Conservation (phyloP, 208 protist genomes). For the Herpetomonas muscarum region DNA sequence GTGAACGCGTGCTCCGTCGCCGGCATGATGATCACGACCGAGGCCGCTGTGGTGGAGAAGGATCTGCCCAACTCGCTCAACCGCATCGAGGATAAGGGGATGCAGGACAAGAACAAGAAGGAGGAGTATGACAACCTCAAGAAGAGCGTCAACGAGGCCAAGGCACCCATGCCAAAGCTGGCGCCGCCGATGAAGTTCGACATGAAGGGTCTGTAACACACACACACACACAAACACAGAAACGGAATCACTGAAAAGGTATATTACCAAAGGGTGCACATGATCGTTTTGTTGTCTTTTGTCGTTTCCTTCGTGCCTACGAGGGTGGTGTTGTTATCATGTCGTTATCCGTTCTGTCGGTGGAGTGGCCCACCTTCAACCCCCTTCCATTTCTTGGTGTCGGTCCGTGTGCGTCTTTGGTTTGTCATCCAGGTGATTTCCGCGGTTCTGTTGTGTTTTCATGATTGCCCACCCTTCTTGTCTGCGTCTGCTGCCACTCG, state of each 20-base stretch:
- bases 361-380: neutral
- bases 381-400: no score
- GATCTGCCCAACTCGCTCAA: conserved; percentile 41
- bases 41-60: conserved; percentile 94
- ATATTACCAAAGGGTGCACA: no score
- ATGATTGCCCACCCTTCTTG: no score
- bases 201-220: conserved; percentile 74
- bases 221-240: neutral
- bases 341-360: neutral
- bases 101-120: conserved; percentile 79
- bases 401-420: no score
- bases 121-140: conserved; percentile 62
- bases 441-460: no score
- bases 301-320: no score
- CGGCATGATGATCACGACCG: conserved; percentile 99
- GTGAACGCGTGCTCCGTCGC: conserved; percentile 97
- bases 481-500: no score
- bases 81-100: conserved; percentile 76
- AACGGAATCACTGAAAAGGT: no score
- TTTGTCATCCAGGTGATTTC: no score
- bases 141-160: conserved; percentile 70
- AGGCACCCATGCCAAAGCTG: conserved; percentile 78
- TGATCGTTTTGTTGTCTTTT: neutral
- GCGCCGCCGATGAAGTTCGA: conserved; percentile 85
- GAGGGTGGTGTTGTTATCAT: neutral